phyloP scores from a whole-genome alignment of 495 filamentous ascomycete genomes.

The Pyronema omphalodes region DNA sequence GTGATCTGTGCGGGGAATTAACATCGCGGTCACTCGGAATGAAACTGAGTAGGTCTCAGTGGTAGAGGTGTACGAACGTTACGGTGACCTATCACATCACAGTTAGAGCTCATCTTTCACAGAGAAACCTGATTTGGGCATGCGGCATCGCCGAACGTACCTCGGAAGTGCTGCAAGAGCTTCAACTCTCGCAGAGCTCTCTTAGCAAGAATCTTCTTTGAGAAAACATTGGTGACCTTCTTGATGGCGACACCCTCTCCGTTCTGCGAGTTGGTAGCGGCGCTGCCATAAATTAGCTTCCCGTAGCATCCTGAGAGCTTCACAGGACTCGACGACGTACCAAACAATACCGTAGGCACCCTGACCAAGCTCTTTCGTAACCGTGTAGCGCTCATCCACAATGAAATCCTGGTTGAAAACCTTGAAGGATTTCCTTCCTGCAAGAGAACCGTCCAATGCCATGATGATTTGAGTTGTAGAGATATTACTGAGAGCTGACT shows the following conservation, averaged over 20 bases:
- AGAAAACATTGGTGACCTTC: constrained; percentile 99
- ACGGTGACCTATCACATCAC: constrained; percentile 32
- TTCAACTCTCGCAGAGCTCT: constrained; percentile 95
- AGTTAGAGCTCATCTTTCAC: neutral
- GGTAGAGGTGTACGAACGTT: constrained; percentile 34
- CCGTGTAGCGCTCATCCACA: constrained; percentile 92
- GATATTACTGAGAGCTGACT: neutral
- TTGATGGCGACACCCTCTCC: constrained; percentile 97
- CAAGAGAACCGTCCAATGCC: constrained; percentile 29
- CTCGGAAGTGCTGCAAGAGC: constrained; percentile 91
- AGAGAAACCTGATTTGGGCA: neutral
- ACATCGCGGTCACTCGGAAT: neutral
- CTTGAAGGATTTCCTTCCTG: constrained; percentile 92
- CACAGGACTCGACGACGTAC: constrained; percentile 34
- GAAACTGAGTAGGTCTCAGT: neutral
- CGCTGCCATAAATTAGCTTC: constrained; percentile 33
- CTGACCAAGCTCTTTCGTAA: constrained; percentile 95
- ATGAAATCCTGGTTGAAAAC: constrained; percentile 99
- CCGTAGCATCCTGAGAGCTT: too few relatives aligned
- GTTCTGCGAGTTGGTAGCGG: constrained; percentile 77
- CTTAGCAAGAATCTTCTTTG: constrained; percentile 98
- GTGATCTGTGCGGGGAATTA: constrained; percentile 49
- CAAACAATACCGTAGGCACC: constrained; percentile 98
- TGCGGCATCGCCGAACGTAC: constrained; percentile 22
- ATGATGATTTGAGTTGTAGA: neutral